phyloP scores from a whole-genome alignment of 108 stramenopile genomes.

The Epithemia pelagica region DNA sequence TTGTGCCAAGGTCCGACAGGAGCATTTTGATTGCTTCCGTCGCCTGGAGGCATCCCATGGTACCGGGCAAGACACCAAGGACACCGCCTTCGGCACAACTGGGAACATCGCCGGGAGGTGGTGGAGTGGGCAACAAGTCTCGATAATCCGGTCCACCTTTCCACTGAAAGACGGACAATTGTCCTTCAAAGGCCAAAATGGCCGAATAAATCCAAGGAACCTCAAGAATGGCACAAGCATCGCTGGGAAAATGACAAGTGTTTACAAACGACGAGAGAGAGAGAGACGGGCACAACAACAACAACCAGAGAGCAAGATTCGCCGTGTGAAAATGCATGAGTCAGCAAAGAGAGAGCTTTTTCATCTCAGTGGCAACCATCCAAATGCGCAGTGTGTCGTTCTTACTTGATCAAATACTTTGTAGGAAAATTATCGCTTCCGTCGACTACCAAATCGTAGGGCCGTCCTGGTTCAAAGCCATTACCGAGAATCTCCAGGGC shows the following conservation, averaged over 20 bases:
- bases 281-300: too few species aligned
- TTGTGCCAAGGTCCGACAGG: constrained; percentile 17
- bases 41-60: constrained; percentile 93
- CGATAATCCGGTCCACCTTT: constrained; percentile 79
- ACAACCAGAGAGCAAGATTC: too few species aligned
- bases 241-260: constrained; percentile 18
- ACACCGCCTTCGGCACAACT: constrained; percentile 96
- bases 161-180: constrained; percentile 79
- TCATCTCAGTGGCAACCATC: neutral
- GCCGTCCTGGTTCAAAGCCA: constrained; percentile 33
- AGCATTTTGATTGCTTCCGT: constrained; percentile 85
- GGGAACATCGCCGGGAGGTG: constrained; percentile 88
- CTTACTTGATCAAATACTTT: constrained; percentile 83
- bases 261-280: too few species aligned
- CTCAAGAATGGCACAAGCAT: constrained; percentile 79
- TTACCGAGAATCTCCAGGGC: constrained; percentile 54
- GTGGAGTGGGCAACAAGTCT: constrained; percentile 85
- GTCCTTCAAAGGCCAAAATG: constrained; percentile 93
- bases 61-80: constrained; percentile 87
- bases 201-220: constrained; percentile 89
- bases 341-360: too few species aligned
- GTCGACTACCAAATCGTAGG: constrained; percentile 84
- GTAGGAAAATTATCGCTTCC: constrained; percentile 95
- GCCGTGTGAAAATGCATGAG: too few species aligned
- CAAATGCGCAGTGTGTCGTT: neutral